Percentiles rank a stretch among this genome's conserved stretches.
These are phyloP conservation scores for Lactarius vividus DNA, from an alignment of 768 basidiomycete species.

Conservation along the genomic window DNA sequence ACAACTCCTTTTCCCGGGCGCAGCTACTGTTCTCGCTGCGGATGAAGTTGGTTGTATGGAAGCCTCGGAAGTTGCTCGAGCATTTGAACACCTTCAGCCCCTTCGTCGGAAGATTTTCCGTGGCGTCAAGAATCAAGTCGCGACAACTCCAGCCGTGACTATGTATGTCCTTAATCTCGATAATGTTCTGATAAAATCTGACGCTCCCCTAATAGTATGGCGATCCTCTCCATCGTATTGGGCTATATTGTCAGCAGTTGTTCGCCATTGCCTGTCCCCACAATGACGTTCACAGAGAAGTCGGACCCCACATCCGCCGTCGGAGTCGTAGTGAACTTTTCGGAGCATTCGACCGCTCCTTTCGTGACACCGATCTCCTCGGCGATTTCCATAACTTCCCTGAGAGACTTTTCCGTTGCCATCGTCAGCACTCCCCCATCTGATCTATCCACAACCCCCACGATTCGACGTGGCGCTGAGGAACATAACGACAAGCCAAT, in stretches of 20 bases:
- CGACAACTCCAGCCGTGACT: conserved; percentile 57
- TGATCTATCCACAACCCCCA: conserved; percentile 21
- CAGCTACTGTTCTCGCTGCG: conserved; percentile 30
- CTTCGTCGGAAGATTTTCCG: conserved; percentile 30
- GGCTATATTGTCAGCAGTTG: conserved; percentile 45
- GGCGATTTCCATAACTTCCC: conserved; percentile 20
- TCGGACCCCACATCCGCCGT: conserved; percentile 1
- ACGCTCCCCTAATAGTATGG: conserved; percentile 47
- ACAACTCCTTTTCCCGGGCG: conserved; percentile 30
- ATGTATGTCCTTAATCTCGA: conserved; percentile 47
- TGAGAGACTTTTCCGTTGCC: conserved; percentile 21
- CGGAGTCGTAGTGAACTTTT: conserved; percentile 24
- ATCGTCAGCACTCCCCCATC: conserved; percentile 16
- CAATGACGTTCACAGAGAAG: conserved; percentile 31
- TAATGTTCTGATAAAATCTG: conserved; percentile 1
- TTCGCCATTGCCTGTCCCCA: conserved; percentile 37
- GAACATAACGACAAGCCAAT: conserved; percentile 9
- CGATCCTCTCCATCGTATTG: conserved; percentile 65
- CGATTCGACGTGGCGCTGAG: neutral
- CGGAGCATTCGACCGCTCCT: conserved; percentile 8
- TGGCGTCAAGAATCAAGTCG: conserved; percentile 43
- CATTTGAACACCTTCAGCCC: conserved; percentile 23
- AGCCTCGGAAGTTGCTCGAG: conserved; percentile 21
- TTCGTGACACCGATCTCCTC: conserved; percentile 21
- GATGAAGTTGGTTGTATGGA: conserved; percentile 22